Conservation (phyloP, 129 eudicot genomes). For the Sambucus nigra region DNA sequence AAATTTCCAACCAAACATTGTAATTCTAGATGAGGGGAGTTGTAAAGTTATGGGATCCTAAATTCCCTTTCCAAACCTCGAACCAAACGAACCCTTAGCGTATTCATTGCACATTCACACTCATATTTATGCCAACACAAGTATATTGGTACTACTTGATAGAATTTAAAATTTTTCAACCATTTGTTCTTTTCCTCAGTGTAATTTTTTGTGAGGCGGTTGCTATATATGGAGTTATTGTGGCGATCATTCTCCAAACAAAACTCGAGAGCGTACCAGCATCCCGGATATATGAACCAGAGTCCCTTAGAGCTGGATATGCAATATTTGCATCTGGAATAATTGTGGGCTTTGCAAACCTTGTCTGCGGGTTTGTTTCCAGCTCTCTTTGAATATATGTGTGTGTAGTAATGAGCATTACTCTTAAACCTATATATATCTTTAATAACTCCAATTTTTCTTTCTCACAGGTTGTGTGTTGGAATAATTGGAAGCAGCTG, state of each 20-base stretch:
- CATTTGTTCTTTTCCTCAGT: conserved; percentile 29
- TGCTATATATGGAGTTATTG: conserved; percentile 97
- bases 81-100: no score
- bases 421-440: no score
- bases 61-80: no score
- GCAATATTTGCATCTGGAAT: conserved; percentile 95
- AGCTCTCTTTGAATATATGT: conserved; percentile 1
- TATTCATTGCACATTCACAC: no score
- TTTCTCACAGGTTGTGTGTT: conserved; percentile 61
- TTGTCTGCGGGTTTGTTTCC: conserved; percentile 77
- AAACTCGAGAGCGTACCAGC: conserved; percentile 89
- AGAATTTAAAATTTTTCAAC: background rate
- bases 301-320: conserved; percentile 95
- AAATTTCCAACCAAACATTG: no score
- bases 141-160: no score
- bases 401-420: background rate
- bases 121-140: no score
- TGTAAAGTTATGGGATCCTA: no score
- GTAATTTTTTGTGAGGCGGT: conserved; percentile 98
- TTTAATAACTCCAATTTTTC: background rate
- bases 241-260: conserved; percentile 92
- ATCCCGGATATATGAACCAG: conserved; percentile 62
- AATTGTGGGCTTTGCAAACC: conserved; percentile 96
- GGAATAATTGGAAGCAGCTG: conserved; percentile 98
- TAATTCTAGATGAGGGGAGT: no score